A percentile compares a stretch with the other conserved stretches of the same genome.
Conservation (phyloP, 139 green algal species). For the Chlamydomonas eustigma region DNA sequence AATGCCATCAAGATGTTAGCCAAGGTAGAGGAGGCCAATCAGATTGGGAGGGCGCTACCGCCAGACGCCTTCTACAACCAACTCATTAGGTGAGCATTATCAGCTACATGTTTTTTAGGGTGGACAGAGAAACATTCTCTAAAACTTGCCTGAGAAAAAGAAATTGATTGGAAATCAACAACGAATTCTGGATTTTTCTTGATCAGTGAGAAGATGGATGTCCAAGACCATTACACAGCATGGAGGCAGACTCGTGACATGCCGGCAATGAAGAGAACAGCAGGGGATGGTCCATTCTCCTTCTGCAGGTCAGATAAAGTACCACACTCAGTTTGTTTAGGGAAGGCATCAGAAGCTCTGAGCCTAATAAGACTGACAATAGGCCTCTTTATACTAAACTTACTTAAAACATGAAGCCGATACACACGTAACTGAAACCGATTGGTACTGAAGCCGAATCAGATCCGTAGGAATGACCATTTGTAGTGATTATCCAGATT, state of each 20-base stretch:
- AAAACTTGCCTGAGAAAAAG: constrained; percentile 61
- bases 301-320: constrained; percentile 24
- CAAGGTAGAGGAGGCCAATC: constrained; percentile 77
- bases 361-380: too few relatives aligned
- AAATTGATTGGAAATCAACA: constrained; percentile 68
- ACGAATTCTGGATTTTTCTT: constrained; percentile 90
- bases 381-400: too few relatives aligned
- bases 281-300: constrained; percentile 7
- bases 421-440: too few relatives aligned
- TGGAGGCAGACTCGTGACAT: constrained; percentile 9
- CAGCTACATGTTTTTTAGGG: neutral
- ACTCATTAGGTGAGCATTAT: constrained; percentile 59
- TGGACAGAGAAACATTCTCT: neutral
- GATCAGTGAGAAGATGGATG: constrained; percentile 58
- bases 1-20: constrained; percentile 85
- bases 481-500: too few relatives aligned
- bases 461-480: too few relatives aligned
- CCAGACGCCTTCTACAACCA: constrained; percentile 89
- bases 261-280: neutral
- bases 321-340: too few relatives aligned
- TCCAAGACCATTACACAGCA: constrained; percentile 20
- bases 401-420: too few relatives aligned
- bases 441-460: too few relatives aligned
- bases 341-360: too few relatives aligned
- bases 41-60: constrained; percentile 61